Conservation (phyloP, 331 rosid genomes). For the Stylosanthes scabra region DNA sequence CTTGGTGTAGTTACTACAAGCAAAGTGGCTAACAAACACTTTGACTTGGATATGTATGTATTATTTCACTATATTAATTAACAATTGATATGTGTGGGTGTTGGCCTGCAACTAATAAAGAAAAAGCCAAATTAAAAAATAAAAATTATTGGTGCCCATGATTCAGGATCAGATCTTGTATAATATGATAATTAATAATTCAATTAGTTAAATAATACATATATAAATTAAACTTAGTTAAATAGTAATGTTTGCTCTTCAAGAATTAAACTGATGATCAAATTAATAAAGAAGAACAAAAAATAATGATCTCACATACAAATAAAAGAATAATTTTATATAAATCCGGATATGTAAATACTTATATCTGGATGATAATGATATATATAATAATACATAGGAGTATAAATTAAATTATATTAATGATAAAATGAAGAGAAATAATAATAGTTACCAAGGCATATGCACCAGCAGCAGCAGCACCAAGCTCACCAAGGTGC, state of each 20-base stretch:
- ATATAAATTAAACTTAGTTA: background rate
- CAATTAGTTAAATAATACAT: background rate
- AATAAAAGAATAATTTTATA: too few relatives aligned
- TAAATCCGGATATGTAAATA: too few relatives aligned
- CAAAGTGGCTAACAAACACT: background rate
- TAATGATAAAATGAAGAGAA: too few relatives aligned
- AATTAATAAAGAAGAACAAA: background rate
- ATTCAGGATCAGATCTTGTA: conserved; percentile 9
- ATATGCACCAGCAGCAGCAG: conserved; percentile 67
- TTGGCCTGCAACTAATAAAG: background rate
- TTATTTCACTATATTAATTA: background rate
- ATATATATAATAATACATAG: too few relatives aligned
- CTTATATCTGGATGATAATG: too few relatives aligned
- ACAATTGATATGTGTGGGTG: background rate
- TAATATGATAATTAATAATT: too few relatives aligned
- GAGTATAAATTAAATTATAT: too few relatives aligned
- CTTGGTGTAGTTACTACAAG: background rate
- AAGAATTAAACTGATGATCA: background rate
- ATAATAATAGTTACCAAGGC: conserved; percentile 61
- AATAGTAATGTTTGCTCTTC: background rate
- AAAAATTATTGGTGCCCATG: background rate
- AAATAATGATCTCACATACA: background rate
- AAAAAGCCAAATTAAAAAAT: background rate
- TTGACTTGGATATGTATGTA: background rate
- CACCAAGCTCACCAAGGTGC: conserved; percentile 62